A percentile compares a stretch with the other conserved stretches of the same genome.
phyloP scores from a whole-genome alignment of 1,139 yeast species.

The Blastobotrys apis region DNA sequence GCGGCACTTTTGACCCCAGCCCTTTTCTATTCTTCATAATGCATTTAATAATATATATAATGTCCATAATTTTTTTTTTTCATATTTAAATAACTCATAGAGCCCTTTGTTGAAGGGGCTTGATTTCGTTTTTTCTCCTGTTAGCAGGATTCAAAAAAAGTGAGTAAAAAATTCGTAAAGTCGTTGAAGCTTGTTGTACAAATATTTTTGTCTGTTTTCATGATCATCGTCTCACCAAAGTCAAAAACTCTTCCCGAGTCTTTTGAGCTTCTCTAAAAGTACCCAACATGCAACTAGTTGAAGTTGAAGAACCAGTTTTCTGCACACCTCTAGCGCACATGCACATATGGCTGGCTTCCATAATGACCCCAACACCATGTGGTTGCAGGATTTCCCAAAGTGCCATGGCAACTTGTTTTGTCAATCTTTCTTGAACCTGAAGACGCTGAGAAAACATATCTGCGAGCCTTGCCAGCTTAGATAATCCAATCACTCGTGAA shows the following conservation, averaged over 20 bases:
- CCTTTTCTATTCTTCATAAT: too few species aligned
- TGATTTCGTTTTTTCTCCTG: too few species aligned
- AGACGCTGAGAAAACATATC: constrained; percentile 94
- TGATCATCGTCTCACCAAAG: constrained; percentile 48
- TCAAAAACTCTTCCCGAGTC: constrained; percentile 92
- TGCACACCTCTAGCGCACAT: constrained; percentile 99
- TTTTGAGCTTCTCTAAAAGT: constrained; percentile 89
- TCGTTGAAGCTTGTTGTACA: constrained; percentile 10
- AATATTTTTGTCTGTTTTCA: constrained; percentile 46
- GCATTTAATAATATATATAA: too few species aligned
- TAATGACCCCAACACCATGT: constrained; percentile 95
- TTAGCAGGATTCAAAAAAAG: too few species aligned
- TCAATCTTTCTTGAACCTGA: constrained; percentile 94
- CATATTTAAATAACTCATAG: too few species aligned
- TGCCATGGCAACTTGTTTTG: constrained; percentile 97
- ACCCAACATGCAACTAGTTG: constrained; percentile 96
- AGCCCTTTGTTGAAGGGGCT: too few species aligned
- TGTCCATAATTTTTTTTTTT: too few species aligned
- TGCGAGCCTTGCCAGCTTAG: constrained; percentile 90
- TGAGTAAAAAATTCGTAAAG: background rate
- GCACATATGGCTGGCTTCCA: constrained; percentile 98
- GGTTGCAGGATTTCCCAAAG: constrained; percentile 86
- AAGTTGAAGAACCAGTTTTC: constrained; percentile 88
- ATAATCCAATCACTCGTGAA: constrained; percentile 87
- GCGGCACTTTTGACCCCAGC: too few species aligned